Evolutionary conservation across 306 rosid species (phyloP), one percentile per base, ranked within the genome.

Genomic region (Fagus sylvatica): DNA sequence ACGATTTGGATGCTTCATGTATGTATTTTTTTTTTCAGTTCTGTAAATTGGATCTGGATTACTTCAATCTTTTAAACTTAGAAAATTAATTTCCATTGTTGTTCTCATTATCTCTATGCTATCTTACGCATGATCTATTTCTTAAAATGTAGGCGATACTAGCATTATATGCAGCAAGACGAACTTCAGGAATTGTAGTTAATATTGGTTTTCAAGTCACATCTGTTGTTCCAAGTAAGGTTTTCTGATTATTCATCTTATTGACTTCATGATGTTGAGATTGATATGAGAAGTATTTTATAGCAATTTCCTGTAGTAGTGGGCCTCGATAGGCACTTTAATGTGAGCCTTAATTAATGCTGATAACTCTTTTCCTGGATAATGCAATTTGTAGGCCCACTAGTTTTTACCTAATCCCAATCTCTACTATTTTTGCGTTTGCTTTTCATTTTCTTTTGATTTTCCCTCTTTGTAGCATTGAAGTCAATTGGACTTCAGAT

Each of bases 191-290:
- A 66, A 94, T 94, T 83, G 95, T 83, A 75, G 96, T 94, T 82
- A 94, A 94, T 83, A 80, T 94, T 79, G 98, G 97, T 51, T 94
- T 94, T 84, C 97, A 94, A 80, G 95, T 80, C 76, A 92, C 97
- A 49, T 90, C 97, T 68, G 11, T 92, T 72, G 98, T 94, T 77
- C 98, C 98, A 78, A 92, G 98, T 94, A 94, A 87, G 96, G 83
- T 43, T 34, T 56, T 46, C 73, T 64, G 56, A 43, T 72, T 59
- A 79, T 40, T 15, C 11, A 41, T 28, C 42, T 57, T 40, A 72
- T 46, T 65, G 48, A 75, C 51, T 78, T 70, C 76, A 17, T 69
- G 60, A 60, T 53, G 16, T 62, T 42, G 73, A 39, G 2, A 39
- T 7, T 80, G 30, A 57, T 61, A 37, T 69, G 6, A 30, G 46